Base-by-base conservation (phyloP, 768 basidiomycete species). In the Leccinellum luteum region DNA sequence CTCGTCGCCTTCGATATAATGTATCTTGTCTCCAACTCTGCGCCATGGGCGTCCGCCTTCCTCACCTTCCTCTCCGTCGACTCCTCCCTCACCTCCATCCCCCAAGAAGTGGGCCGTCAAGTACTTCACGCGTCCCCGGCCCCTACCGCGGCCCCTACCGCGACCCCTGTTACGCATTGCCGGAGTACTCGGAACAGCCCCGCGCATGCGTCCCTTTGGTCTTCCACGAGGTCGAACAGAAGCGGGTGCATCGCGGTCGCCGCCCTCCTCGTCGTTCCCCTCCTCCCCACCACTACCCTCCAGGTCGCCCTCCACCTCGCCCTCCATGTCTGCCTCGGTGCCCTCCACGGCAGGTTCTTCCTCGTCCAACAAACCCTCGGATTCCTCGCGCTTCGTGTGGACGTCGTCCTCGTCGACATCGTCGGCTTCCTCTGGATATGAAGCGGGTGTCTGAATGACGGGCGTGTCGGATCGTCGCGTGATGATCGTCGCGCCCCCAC, bases 1-100 rank as follows among this genome's bases (percentile, higher is more conserved):
- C 74, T 98, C 96, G 69, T 98, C 96, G 47, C 89, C 89, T 34
- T 92, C 90, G 51, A 97, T 87, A 48, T 87, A 76, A 69, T 88
- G 89, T 6, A 84, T 80, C 61, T 84, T 79, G 10, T 89, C 92
- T 35, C 87, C 85, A 63, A 97, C 83, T 66, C 79, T 82, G 34
- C 85, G 76, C 75, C 87, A 90, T 1, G 87, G 85, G 62, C 88
- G 89, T 0, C 86, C 87, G 15, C 64, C 69, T 44, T 69, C 65
- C 51, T 73, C 73, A 50, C 67, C 70, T 52, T 82, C 79, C 17
- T 72, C 73, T 15, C 73, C 73, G 8, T 73, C 79, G 6, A 63
- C 73, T 3, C 69, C 79, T 3, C 66, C 77, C 4, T 74, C 78
- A 3, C 62, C 76, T n/a, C 78, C 81, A 47, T 64, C 64, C 9